Percentiles rank a stretch among this genome's conserved stretches.
phyloP scores from a whole-genome alignment of 1,284 basidiomycete species.

The Tranzscheliella williamsii region DNA sequence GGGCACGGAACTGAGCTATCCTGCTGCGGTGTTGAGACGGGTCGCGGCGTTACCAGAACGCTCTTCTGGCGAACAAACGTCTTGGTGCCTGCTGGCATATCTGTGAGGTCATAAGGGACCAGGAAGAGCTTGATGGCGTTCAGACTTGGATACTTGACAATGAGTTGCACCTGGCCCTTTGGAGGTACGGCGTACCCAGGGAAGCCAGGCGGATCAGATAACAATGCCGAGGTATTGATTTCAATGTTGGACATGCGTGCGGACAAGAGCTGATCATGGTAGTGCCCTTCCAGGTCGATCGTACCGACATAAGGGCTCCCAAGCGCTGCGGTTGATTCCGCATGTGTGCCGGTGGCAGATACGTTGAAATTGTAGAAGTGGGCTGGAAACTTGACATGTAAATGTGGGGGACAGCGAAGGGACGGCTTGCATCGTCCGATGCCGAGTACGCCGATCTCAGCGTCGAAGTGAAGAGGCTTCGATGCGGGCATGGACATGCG shows the following conservation, averaged over 20 bases:
- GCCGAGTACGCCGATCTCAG: constrained; percentile 60
- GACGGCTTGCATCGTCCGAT: constrained; percentile 36
- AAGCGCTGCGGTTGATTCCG: constrained; percentile 16
- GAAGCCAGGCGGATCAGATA: constrained; percentile 50
- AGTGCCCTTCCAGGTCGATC: constrained; percentile 60
- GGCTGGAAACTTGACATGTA: constrained; percentile 59
- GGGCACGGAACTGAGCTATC: neutral
- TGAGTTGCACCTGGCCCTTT: constrained; percentile 65
- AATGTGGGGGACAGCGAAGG: constrained; percentile 58
- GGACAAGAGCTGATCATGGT: constrained; percentile 22
- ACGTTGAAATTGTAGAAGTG: constrained; percentile 56
- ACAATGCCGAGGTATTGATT: neutral
- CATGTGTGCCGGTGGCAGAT: neutral
- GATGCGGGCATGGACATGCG: constrained; percentile 58
- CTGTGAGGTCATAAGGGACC: constrained; percentile 64
- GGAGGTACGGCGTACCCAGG: constrained; percentile 65
- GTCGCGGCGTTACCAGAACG: constrained; percentile 3
- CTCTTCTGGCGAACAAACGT: constrained; percentile 52
- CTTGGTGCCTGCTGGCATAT: constrained; percentile 55
- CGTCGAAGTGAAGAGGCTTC: constrained; percentile 58
- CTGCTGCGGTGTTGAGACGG: neutral
- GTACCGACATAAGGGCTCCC: constrained; percentile 61
- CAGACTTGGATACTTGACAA: constrained; percentile 63
- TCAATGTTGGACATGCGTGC: constrained; percentile 1
- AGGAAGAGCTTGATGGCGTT: constrained; percentile 65